phyloP scores from a whole-genome alignment of 2,329 filamentous ascomycete genomes.

The Talaromyces sp. region DNA sequence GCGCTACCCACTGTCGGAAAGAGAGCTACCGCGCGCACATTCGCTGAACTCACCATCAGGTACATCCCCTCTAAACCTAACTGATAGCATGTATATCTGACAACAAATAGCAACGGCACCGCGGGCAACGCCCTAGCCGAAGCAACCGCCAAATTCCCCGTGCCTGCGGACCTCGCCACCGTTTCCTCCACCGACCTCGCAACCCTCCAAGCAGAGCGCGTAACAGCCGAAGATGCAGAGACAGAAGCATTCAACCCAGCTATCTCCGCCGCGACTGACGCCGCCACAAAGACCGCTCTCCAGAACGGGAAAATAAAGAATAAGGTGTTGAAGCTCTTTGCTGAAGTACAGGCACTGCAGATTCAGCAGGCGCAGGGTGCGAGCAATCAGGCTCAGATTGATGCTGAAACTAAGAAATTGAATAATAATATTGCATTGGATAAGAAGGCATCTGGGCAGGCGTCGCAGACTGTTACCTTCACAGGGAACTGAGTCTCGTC shows the following conservation, averaged over 20 bases:
- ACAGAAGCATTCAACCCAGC: background rate
- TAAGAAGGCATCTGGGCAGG: background rate
- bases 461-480: background rate
- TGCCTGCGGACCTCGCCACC: background rate
- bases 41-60: background rate
- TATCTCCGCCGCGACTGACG: background rate
- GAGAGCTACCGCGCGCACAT: background rate
- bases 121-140: conserved; percentile 1
- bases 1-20: background rate
- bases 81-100: background rate
- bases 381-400: background rate
- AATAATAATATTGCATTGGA: background rate
- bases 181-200: background rate
- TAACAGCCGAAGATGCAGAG: conserved; percentile 1
- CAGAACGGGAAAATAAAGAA: conserved; percentile 1
- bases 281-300: background rate
- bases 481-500: background rate
- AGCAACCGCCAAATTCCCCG: background rate
- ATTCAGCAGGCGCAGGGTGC: background rate
- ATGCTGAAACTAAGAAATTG: background rate
- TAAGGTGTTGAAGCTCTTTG: background rate
- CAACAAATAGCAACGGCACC: background rate
- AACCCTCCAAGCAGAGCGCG: background rate
- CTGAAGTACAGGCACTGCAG: background rate
- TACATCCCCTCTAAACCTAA: background rate